Evolutionary conservation across 208 protist species (phyloP), one percentile per base, ranked within the genome.

Genomic region (Tritrichomonas foetus): DNA sequence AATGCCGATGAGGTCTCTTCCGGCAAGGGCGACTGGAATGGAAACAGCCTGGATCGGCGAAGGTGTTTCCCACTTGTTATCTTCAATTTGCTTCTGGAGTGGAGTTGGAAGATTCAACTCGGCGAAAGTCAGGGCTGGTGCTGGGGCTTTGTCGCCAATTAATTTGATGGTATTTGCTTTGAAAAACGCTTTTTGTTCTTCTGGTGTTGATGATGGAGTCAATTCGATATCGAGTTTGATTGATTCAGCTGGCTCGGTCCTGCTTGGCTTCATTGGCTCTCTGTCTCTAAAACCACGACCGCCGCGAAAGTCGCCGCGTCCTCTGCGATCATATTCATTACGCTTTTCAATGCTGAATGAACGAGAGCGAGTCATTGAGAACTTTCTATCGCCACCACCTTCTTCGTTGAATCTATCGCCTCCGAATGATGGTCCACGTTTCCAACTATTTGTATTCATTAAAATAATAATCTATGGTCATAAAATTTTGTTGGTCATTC

Each of bases 11-110:
- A 95, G n/a, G 75, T 96, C 95, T 39, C 94, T 93, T 0, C 98
- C 98, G 1, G 96, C 96, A 11, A 99, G 96, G 0, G 98, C 97
- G 50, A 98, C 96, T 49, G 97, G 98, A 30, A 99, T 96, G 3
- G 98, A 95, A 78, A 98, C 97, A 49, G 95, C 93, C 94, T 98
- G 97, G 94, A 98, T 98, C 16, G 97, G 95, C 41, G 97, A 97
- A 11, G 97, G 97, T 57, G 95, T 94, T 36, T 95, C 94, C 95
- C 97, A 99, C 69, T 97, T 96, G n/a, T 89, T 89, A 14, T 53
- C 47, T 39, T 44, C 5, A 57, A 89, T 89, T 57, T 44, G 44
- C 47, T 89, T 53, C 39, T 33, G 33, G 27, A 89, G 33, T 20
- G 39, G 33, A 16, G n/a, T 33, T 55, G 78, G 78, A 57, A 89